Evolutionary conservation across 208 protist species (phyloP), one percentile per base, ranked within the genome.

Genomic region (Trypanosoma melophagium): DNA sequence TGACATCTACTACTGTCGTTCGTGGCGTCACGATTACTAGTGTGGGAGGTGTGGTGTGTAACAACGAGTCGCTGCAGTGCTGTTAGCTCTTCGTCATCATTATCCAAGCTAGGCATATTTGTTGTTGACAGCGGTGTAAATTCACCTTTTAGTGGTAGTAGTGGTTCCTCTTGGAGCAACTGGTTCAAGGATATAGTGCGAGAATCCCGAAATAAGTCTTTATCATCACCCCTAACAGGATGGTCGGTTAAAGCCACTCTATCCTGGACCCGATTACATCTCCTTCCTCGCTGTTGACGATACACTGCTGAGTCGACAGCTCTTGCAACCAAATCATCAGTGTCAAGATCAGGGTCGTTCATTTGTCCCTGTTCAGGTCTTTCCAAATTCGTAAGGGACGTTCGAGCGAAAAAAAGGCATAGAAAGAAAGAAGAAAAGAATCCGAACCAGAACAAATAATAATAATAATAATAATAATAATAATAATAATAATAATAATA

Each of bases 41-140:
- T 56, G 3, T 17, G 54, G 8, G 12, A 7, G 3, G 28, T 41
- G 28, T 68, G 58, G 41, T 71, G 66, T 52, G 54, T 7, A 40
- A 57, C 45, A 38, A 64, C 55, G 19, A 71, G 45, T 21, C 66
- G 56, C 38, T 61, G 54, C 56, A 71, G 41, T 17, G 51, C 50
- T 5, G 40, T 52, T 52, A 53, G 7, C 7, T 59, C 62, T 31
- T 60, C 31, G 12, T 25, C 31, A 66, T 66, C 50, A 19, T 28
- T 24, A 42, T 16, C 28, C 31, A 44, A 47, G 31, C 7, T 12
- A 14, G 35, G 7, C 21, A 35, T 54, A 2, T 51, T 42, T 53
- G 45, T 35, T 35, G 28, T 35, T 5, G 5, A 35, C 5, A 35
- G 5, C 5, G 28, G 28, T 35, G 28, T 35, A 5, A 35, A 35